Evolutionary conservation across 1,139 yeast genomes (phyloP), one percentile per base, ranked within the genome.

Genomic region (Scheffersomyces segobiensis): DNA sequence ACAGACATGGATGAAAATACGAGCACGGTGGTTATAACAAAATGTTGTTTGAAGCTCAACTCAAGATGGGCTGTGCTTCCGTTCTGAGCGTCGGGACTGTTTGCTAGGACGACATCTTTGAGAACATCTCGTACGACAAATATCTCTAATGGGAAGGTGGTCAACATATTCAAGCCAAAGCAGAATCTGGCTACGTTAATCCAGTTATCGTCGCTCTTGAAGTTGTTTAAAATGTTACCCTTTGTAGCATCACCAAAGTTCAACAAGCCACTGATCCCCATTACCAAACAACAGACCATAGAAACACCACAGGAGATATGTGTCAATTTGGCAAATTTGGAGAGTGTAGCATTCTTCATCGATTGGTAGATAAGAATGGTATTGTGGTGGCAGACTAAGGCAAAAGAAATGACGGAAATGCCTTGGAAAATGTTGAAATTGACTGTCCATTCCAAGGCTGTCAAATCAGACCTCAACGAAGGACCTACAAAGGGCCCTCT

Each of bases 381-480:
- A 69, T 93, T 93, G 71, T 93, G 98, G 68, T 93, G 98, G 69
- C 98, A 93, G 3, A 93, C 98, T 65, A 93, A 83, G 5, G 98
- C 96, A 77, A 93, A 93, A 0, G 97, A 92, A 46, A 93, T 91
- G 55, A 93, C 97, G 20, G 96, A 88, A 24, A 93, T 87, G 1
- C 97, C 97, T 71, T 93, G 97, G 69, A 93, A 91, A 10, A 93
- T 76, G 55, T 88, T 87, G 19, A 81, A 73, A 60, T 88, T 89
- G 55, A 91, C 69, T 1, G 91, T 78, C 78, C 88, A 80, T 53
- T 85, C 78, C 1, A 77, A 66, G 0, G 73, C 63, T 0, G 83
- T 69, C 39, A 89, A 75, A 0, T 75, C 65, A 0, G 88, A 87
- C 64, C 81, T 85, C 46, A 80, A 68, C 0, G 77, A 76, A 0